Conservation (phyloP, 768 basidiomycete genomes). For the Lactifluus pinguis region DNA sequence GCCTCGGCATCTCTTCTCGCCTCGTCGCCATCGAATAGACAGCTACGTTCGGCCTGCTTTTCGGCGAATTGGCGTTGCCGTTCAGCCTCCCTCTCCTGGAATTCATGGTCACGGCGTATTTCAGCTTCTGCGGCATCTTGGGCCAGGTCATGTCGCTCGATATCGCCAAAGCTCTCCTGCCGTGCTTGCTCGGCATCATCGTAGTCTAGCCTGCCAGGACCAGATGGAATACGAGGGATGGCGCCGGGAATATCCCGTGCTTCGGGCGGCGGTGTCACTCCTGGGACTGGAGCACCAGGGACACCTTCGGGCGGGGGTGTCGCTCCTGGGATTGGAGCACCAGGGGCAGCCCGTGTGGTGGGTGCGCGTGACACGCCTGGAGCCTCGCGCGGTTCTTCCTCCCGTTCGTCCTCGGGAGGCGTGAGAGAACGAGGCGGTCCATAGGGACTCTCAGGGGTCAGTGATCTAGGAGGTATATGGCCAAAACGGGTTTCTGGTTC, state of each 20-base stretch:
- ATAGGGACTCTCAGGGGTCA: not conserved
- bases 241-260: not conserved
- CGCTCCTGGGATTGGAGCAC: not conserved
- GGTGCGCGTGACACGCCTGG: not conserved
- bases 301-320: not conserved
- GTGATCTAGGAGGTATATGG: not conserved
- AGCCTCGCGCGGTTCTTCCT: not conserved
- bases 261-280: not conserved
- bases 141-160: conserved; percentile 40
- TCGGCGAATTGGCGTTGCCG: conserved; percentile 53
- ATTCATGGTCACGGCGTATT: conserved; percentile 52
- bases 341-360: no score
- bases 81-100: conserved; percentile 55
- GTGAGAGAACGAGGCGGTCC: not conserved
- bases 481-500: not conserved
- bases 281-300: not conserved
- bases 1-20: conserved; percentile 47
- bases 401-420: not conserved
- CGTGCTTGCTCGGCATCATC: conserved; percentile 41
- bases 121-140: conserved; percentile 51
- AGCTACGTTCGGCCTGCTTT: conserved; percentile 48
- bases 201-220: conserved; percentile 25
- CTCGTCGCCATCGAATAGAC: conserved; percentile 51
- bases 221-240: conserved; percentile 14
- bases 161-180: conserved; percentile 47